These are phyloP conservation scores for Metschnikowia cerradonensis DNA, from an alignment of 805 yeast genomes.

Conservation along the genomic window DNA sequence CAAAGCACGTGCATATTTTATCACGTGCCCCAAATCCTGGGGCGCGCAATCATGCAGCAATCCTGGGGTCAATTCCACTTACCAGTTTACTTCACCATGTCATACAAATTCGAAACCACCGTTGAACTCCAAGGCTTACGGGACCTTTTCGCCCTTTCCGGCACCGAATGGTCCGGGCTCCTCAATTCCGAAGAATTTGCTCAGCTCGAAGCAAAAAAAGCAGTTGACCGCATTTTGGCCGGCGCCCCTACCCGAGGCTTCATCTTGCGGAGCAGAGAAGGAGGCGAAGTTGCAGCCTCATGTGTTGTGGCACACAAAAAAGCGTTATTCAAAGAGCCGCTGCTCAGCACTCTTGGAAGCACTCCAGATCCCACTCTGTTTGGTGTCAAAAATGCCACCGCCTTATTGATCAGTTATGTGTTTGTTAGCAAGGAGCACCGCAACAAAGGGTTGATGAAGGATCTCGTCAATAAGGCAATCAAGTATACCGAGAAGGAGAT, in stretches of 20 bases:
- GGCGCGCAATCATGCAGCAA: neutral
- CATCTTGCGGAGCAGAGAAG: conserved; percentile 21
- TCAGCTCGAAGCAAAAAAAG: conserved; percentile 13
- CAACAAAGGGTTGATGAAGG: conserved; percentile 27
- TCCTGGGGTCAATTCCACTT: no score
- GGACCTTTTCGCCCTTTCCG: conserved; percentile 21
- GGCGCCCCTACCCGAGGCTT: conserved; percentile 24
- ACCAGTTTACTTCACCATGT: conserved; percentile 6
- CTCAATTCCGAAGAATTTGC: conserved; percentile 24
- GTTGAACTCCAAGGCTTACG: conserved; percentile 22
- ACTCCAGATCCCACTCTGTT: conserved; percentile 29
- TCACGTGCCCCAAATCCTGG: neutral
- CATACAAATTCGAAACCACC: conserved; percentile 17
- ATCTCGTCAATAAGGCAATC: conserved; percentile 25
- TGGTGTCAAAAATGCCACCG: conserved; percentile 31
- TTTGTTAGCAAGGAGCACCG: conserved; percentile 25
- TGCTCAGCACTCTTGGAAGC: conserved; percentile 19
- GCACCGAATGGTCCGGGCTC: conserved; percentile 23
- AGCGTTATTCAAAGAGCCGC: conserved; percentile 28
- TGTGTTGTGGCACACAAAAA: conserved; percentile 21
- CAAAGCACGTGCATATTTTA: no score
- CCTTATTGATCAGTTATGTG: conserved; percentile 26
- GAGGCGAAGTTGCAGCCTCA: conserved; percentile 21
- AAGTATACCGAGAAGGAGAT: conserved; percentile 29
- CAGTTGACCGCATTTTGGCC: conserved; percentile 13